phyloP scores from a whole-genome alignment of 2,329 filamentous ascomycete genomes.

The Pseudogymnoascus sp. region DNA sequence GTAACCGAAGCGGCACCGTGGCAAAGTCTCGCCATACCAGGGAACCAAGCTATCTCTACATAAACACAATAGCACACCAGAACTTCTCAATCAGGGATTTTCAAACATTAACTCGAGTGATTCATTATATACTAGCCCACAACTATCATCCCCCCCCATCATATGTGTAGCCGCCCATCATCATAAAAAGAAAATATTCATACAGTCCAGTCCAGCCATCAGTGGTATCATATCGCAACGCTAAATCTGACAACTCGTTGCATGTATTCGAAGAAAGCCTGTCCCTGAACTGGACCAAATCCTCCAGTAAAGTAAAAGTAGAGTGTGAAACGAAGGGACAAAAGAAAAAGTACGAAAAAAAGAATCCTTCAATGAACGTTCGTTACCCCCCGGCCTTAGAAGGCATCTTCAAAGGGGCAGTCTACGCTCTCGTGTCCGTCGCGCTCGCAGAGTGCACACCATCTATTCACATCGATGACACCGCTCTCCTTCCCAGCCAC shows the following conservation, averaged over 20 bases:
- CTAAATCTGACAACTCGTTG: conserved; percentile 9
- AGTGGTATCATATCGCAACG: conserved; percentile 8
- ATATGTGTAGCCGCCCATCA: conserved; percentile 1
- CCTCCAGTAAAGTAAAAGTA: background rate
- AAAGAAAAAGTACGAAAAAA: background rate
- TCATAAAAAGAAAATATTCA: conserved; percentile 1
- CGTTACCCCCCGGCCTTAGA: conserved; percentile 34
- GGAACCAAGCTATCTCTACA: background rate
- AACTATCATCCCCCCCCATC: background rate
- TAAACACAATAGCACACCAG: background rate
- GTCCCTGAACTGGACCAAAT: conserved; percentile 9
- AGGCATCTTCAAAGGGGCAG: conserved; percentile 83
- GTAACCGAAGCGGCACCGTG: background rate
- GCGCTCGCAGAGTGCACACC: conserved; percentile 93
- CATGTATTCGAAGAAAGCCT: background rate
- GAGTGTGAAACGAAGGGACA: background rate
- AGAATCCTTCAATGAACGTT: conserved; percentile 2
- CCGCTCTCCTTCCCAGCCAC: conserved; percentile 73
- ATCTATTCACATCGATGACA: conserved; percentile 75
- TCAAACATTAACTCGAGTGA: conserved; percentile 4
- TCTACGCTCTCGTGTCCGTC: conserved; percentile 96
- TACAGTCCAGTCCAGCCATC: conserved; percentile 9
- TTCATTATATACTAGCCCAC: conserved; percentile 6
- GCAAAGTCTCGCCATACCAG: background rate
- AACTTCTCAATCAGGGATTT: background rate